phyloP scores from a whole-genome alignment of 1,284 basidiomycete genomes.

The Ganoderma meredithae region DNA sequence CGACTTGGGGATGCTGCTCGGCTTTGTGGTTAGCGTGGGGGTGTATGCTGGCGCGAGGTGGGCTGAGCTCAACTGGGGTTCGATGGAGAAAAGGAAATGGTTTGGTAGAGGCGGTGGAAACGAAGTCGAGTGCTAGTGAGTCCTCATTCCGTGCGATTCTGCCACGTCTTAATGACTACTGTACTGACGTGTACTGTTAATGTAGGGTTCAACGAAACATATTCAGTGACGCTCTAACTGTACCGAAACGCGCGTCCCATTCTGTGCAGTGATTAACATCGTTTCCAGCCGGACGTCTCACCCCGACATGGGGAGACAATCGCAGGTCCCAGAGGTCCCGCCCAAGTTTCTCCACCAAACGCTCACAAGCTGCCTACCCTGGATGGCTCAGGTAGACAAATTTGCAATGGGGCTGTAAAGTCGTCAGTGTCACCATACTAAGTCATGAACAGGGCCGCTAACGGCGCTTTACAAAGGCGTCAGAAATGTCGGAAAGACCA shows the following conservation, averaged over 20 bases:
- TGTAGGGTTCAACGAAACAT: neutral
- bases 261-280: neutral
- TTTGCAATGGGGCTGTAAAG: neutral
- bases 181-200: neutral
- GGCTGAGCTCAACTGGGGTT: constrained; percentile 44
- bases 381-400: neutral
- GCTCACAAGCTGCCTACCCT: neutral
- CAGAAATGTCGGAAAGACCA: neutral
- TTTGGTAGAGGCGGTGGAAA: neutral
- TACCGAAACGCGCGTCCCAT: neutral
- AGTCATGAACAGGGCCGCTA: neutral
- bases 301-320: neutral
- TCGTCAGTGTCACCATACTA: neutral
- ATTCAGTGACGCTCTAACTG: neutral
- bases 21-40: constrained; percentile 49
- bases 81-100: neutral
- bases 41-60: constrained; percentile 50
- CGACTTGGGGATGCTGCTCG: constrained; percentile 62
- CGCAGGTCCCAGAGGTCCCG: constrained; percentile 1
- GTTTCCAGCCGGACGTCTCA: neutral
- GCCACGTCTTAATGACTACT: neutral
- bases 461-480: neutral
- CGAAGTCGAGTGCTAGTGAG: neutral
- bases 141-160: neutral
- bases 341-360: neutral